phyloP scores from a whole-genome alignment of 805 yeast genomes.

The Blastobotrys robertii region DNA sequence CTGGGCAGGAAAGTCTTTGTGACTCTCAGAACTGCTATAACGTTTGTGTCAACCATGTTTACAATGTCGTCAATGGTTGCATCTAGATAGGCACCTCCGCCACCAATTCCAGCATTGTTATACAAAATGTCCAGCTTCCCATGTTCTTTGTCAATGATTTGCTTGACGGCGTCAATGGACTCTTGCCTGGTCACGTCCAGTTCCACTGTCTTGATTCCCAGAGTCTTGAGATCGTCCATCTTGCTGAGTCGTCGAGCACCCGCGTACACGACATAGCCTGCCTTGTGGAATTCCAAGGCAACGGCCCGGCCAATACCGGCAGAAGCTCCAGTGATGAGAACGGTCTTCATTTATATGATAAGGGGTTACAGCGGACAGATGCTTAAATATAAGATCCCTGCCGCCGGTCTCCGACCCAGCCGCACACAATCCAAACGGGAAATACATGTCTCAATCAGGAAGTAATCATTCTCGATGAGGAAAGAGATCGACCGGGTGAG shows the following conservation, averaged over 20 bases:
- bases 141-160: conserved; percentile 28
- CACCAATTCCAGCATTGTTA: conserved; percentile 74
- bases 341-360: conserved; percentile 32
- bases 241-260: conserved; percentile 59
- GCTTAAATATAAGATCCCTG: too few relatives aligned
- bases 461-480: too few relatives aligned
- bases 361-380: too few relatives aligned
- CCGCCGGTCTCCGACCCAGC: too few relatives aligned
- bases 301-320: conserved; percentile 15
- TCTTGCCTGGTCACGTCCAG: conserved; percentile 49
- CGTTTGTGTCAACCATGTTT: conserved; percentile 53
- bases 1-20: conserved; percentile 47
- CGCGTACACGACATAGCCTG: conserved; percentile 41
- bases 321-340: conserved; percentile 13
- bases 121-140: conserved; percentile 43
- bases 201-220: conserved; percentile 36
- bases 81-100: conserved; percentile 62
- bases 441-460: too few relatives aligned
- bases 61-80: conserved; percentile 44
- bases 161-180: conserved; percentile 34
- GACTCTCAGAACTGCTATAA: conserved; percentile 56
- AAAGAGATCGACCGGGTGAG: too few relatives aligned
- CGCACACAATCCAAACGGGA: too few relatives aligned
- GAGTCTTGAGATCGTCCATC: conserved; percentile 39
- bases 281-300: conserved; percentile 9